Evolutionary conservation across 768 basidiomycete genomes (phyloP), one percentile per base, ranked within the genome.

Genomic region (Kwoniella europaea): DNA sequence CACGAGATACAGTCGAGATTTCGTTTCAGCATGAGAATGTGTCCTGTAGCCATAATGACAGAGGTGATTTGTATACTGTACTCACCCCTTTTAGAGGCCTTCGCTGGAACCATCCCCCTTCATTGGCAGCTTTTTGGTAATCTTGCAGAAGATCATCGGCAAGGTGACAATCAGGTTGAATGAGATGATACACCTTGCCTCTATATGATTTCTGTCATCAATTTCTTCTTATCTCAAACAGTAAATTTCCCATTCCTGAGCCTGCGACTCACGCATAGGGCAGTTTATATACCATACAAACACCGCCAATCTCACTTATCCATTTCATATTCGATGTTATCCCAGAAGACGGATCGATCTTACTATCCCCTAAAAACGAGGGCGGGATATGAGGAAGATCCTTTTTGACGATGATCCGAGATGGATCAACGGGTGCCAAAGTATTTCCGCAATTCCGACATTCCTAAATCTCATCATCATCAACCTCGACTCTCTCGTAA

Each of bases 151-250:
- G 27, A 0, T n/a, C 52, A 63, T 79, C 71, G 9, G 74, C 69
- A 2, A 44, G 15, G 0, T 16, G 42, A 9, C 4, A 44, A 15
- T 67, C 20, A 16, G 63, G 35, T 10, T 63, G 62, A 5, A 72
- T 43, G 56, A 79, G 24, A 66, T 76, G 75, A 42, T 75, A 74
- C 4, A 79, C 69, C 57, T 35, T 63, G 2, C 76, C 76, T 16
- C 68, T 63, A 35, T 1, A 35, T 7, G 35, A 7, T 7, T 35
- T 35, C 46, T 5, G 12, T 1, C 5, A 46, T 18, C 44, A 18
- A 12, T 18, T 13, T 44, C 52, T 15, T 52, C 52, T 29, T 6
- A 29, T 29, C 29, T 29, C 29, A 4, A 29, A 29, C 29, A 29
- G 29, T 29, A 29, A 29, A 29, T 29, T 29, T 29, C 29, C 29